Conservation (phyloP, 768 basidiomycete species). For the Pleurotus sapidus region DNA sequence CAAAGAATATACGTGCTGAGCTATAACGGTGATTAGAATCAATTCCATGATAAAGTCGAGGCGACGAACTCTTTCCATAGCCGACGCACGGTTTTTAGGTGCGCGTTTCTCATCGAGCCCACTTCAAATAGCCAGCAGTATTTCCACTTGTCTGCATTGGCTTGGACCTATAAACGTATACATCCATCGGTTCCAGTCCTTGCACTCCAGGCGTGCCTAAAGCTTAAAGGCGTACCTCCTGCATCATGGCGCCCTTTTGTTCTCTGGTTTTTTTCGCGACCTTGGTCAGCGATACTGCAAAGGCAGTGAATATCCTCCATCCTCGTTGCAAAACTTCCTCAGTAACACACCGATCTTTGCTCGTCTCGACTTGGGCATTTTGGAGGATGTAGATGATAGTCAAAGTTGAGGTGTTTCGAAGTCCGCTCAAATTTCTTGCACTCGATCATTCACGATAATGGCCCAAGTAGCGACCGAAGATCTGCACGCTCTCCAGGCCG, state of each 20-base stretch:
- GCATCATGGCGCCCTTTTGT: slow-evolving; percentile 82
- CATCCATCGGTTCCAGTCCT: not conserved
- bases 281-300: slow-evolving; percentile 86
- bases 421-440: slow-evolving; percentile 43
- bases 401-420: slow-evolving; percentile 33
- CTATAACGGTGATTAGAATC: slow-evolving; percentile 31
- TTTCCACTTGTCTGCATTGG: slow-evolving; percentile 83
- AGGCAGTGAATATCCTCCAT: slow-evolving; percentile 11
- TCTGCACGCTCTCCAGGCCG: slow-evolving; percentile 66
- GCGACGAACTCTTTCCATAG: slow-evolving; percentile 85
- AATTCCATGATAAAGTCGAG: not conserved
- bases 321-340: slow-evolving; percentile 4
- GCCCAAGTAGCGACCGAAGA: slow-evolving; percentile 41
- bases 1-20: slow-evolving; percentile 89
- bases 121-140: slow-evolving; percentile 97
- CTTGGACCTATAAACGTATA: slow-evolving; percentile 62
- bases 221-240: slow-evolving; percentile 50
- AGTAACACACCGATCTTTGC: slow-evolving; percentile 74
- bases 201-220: not conserved
- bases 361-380: slow-evolving; percentile 89
- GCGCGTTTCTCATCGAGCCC: slow-evolving; percentile 92
- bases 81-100: slow-evolving; percentile 89
- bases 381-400: slow-evolving; percentile 20
- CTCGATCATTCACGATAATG: slow-evolving; percentile 21
- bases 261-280: slow-evolving; percentile 91